These are phyloP conservation scores for Solanum habrochaites DNA, from an alignment of 257 asterid species.

Conservation along the genomic window DNA sequence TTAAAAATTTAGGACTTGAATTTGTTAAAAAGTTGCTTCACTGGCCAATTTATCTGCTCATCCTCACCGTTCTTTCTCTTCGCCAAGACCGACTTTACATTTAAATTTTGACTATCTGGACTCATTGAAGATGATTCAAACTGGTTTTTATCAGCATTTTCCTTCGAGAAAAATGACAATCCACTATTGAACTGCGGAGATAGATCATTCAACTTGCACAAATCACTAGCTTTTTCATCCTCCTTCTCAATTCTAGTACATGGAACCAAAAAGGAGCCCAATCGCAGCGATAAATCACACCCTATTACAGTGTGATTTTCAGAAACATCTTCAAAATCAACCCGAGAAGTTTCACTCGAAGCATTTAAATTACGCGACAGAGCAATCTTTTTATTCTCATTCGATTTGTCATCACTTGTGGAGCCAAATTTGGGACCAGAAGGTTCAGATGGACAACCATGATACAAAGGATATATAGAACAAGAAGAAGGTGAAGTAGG, in stretches of 20 bases:
- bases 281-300: slow-evolving; percentile 73
- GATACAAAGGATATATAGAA: slow-evolving; percentile 57
- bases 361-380: slow-evolving; percentile 6
- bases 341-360: slow-evolving; percentile 1
- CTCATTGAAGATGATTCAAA: slow-evolving; percentile 2
- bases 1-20: slow-evolving; percentile 2
- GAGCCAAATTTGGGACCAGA: slow-evolving; percentile 3
- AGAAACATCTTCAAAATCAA: slow-evolving; percentile 4
- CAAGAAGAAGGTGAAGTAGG: slow-evolving; percentile 20
- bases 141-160: not conserved
- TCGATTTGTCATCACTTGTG: slow-evolving; percentile 9
- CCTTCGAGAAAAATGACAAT: slow-evolving; percentile 8
- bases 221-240: slow-evolving; percentile 10
- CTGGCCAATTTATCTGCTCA: slow-evolving; percentile 7
- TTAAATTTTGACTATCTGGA: slow-evolving; percentile 5
- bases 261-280: slow-evolving; percentile 49
- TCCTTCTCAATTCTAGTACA: slow-evolving; percentile 7
- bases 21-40: slow-evolving; percentile 12
- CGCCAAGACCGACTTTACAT: not conserved
- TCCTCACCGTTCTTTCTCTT: slow-evolving; percentile 16
- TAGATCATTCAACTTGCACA: slow-evolving; percentile 10
- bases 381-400: slow-evolving; percentile 8
- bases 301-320: slow-evolving; percentile 20
- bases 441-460: slow-evolving; percentile 20
- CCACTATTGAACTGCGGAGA: slow-evolving; percentile 7